Evolutionary conservation across 257 asterid genomes (phyloP).

Genomic region (Mentha longifolia): DNA sequence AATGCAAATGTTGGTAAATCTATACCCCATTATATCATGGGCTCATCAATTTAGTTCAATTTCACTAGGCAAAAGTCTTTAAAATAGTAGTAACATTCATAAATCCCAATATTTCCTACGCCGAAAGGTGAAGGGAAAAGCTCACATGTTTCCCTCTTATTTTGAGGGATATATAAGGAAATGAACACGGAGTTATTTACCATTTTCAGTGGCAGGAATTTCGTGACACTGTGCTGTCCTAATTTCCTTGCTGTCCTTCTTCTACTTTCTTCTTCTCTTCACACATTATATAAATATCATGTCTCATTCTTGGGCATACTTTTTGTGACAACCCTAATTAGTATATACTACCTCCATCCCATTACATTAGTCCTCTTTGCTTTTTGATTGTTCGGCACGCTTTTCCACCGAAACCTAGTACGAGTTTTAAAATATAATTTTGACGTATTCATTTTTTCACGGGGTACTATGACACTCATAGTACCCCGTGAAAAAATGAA

Average conservation of each 20-base stretch:
- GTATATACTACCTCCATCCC: too few species aligned
- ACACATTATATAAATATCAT: neutral
- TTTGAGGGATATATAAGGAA: constrained; percentile 23
- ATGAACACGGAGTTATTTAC: constrained; percentile 23
- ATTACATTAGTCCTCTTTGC: too few species aligned
- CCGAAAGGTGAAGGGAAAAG: constrained; percentile 50
- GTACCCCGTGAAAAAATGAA: too few species aligned
- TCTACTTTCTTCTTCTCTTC: constrained; percentile 33
- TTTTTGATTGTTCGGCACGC: too few species aligned
- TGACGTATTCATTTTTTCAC: too few species aligned
- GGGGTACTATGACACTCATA: too few species aligned
- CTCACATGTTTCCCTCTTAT: constrained; percentile 63
- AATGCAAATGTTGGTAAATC: too few species aligned
- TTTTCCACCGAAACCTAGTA: too few species aligned
- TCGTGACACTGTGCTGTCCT: constrained; percentile 59
- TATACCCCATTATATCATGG: too few species aligned
- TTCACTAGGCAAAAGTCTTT: neutral
- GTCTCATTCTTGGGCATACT: constrained; percentile 27
- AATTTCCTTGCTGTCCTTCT: constrained; percentile 33
- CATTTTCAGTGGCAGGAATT: constrained; percentile 52
- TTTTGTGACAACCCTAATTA: constrained; percentile 36
- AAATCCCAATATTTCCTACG: constrained; percentile 19
- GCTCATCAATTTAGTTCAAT: neutral
- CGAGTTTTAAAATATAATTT: too few species aligned
- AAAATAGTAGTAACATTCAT: neutral